Evolutionary conservation across 768 basidiomycete species (phyloP).

Genomic region (Pholiota conissans): DNA sequence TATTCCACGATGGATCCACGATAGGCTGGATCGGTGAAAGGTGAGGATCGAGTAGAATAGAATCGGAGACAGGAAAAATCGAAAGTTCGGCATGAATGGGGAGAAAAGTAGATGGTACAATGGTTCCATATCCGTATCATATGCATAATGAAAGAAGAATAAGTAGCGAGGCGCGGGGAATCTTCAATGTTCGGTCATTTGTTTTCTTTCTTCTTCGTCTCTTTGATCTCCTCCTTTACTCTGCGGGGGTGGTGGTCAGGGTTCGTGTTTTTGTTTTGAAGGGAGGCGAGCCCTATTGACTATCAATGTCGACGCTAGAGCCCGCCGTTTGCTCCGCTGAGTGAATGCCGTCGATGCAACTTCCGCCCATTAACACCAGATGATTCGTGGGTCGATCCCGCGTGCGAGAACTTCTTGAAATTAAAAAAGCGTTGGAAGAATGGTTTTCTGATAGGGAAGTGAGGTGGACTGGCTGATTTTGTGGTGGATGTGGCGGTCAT

Average conservation of each 20-base stretch:
- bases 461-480: slow-evolving; percentile 55
- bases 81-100: background rate
- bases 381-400: slow-evolving; percentile 36
- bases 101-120: slow-evolving; percentile 4
- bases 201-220: background rate
- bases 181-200: background rate
- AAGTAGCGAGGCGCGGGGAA: slow-evolving; percentile 1
- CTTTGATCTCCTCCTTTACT: background rate
- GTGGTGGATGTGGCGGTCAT: slow-evolving; percentile 60
- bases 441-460: slow-evolving; percentile 45
- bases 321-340: slow-evolving; percentile 14
- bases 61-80: background rate
- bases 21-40: background rate
- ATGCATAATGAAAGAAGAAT: slow-evolving; percentile 6
- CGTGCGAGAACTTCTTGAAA: slow-evolving; percentile 45
- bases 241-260: background rate
- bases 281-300: background rate
- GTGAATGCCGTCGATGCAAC: slow-evolving; percentile 52
- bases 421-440: slow-evolving; percentile 64
- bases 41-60: background rate
- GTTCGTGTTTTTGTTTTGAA: background rate
- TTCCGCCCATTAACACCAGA: slow-evolving; percentile 31
- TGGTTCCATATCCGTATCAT: slow-evolving; percentile 4
- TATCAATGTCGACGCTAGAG: slow-evolving; percentile 2
- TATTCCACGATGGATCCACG: background rate